Conservation (phyloP, 148 eudicot genomes). For the Camellia japonica region DNA sequence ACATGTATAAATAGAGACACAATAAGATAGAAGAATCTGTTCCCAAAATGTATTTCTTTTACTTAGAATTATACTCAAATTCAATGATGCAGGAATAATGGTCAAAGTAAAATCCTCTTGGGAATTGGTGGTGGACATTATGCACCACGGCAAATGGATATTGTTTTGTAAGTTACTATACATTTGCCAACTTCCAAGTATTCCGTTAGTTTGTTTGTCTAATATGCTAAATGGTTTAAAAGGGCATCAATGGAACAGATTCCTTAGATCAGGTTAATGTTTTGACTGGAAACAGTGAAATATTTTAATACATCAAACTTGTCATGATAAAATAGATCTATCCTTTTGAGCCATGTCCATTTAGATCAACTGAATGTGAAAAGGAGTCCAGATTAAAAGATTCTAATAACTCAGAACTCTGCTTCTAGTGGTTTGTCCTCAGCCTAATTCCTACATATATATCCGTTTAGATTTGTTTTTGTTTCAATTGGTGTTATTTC, state of each 20-base stretch:
- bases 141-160: constrained; percentile 87
- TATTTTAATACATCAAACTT: not conserved
- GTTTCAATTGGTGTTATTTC: too few species aligned
- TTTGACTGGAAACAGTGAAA: not conserved
- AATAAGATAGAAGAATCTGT: not conserved
- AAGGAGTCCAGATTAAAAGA: not conserved
- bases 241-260: not conserved
- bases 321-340: not conserved
- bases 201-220: not conserved
- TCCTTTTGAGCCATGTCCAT: too few species aligned
- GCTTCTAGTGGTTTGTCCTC: not conserved
- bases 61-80: not conserved
- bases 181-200: not conserved
- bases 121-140: constrained; percentile 96
- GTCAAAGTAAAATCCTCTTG: constrained; percentile 53
- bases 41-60: not conserved
- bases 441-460: not conserved
- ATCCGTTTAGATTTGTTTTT: too few species aligned
- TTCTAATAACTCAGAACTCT: not conserved
- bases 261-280: not conserved
- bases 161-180: constrained; percentile 49
- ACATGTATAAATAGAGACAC: too few species aligned
- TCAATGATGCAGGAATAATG: constrained; percentile 44
- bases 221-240: not conserved
- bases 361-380: not conserved